A percentile compares a stretch with the other conserved stretches of the same genome.
phyloP scores from a whole-genome alignment of 495 filamentous ascomycete genomes.

The Glutinoglossum americanum region DNA sequence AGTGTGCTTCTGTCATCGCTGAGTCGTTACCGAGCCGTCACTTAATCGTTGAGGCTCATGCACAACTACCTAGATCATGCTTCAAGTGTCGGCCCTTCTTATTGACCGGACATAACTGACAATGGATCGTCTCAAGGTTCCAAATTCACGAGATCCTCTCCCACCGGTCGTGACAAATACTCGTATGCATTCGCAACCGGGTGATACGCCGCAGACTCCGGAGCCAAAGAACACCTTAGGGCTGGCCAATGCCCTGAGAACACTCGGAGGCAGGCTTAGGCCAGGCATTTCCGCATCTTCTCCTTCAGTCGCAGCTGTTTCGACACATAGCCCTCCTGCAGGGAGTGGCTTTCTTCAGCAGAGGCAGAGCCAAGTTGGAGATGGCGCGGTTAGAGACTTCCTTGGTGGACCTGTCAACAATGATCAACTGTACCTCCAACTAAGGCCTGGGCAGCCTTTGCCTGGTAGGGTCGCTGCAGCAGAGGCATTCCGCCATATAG shows the following conservation, averaged over 20 bases:
- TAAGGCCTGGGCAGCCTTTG: slow-evolving; percentile 14
- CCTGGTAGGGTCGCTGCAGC: slow-evolving; percentile 32
- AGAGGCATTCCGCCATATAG: slow-evolving; percentile 28
- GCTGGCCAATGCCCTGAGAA: slow-evolving; percentile 33
- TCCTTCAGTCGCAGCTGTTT: not conserved
- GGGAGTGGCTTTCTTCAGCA: not conserved
- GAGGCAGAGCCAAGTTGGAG: slow-evolving; percentile 1
- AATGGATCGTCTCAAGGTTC: not conserved
- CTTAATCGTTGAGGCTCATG: not conserved
- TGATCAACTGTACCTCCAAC: slow-evolving; percentile 21
- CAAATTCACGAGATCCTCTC: not conserved
- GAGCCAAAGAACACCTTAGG: slow-evolving; percentile 24
- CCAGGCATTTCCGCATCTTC: not conserved
- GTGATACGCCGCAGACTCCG: slow-evolving; percentile 27
- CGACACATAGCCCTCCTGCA: not conserved
- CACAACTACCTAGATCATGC: not conserved
- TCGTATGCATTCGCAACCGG: slow-evolving; percentile 32
- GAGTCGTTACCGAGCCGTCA: not conserved
- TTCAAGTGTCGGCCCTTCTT: not conserved
- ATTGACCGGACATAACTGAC: not conserved
- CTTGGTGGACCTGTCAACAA: slow-evolving; percentile 21
- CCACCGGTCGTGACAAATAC: not conserved
- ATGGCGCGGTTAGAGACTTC: slow-evolving; percentile 12
- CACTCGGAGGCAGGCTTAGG: slow-evolving; percentile 22
- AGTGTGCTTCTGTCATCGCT: not conserved